Evolutionary conservation across 2,329 filamentous ascomycete species (phyloP).

Genomic region (Neopestalotiopsis rosae): DNA sequence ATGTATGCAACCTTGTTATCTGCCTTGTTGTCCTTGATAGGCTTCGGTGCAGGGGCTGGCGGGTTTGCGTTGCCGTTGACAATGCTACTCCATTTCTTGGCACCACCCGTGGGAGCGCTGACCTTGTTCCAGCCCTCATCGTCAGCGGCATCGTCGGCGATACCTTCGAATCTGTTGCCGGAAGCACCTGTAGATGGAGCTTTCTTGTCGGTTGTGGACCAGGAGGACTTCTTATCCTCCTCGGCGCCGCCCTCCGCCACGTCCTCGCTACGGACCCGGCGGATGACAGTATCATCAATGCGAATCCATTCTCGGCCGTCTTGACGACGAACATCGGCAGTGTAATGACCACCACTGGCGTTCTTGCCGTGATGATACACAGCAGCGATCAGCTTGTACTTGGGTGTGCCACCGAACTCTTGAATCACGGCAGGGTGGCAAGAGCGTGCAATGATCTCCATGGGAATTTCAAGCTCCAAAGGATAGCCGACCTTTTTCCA

Average conservation of each 20-base stretch:
- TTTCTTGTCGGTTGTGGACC: conserved; percentile 69
- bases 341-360: conserved; percentile 95
- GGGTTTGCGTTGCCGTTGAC: conserved; percentile 68
- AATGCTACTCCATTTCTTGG: conserved; percentile 75
- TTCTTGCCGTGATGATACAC: conserved; percentile 99
- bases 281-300: conserved; percentile 90
- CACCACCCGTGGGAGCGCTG: conserved; percentile 62
- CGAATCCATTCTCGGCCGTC: conserved; percentile 97
- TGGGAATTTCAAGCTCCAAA: conserved; percentile 90
- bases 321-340: conserved; percentile 93
- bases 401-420: conserved; percentile 73
- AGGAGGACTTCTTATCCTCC: conserved; percentile 72
- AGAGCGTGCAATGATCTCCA: conserved; percentile 82
- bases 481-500: conserved; percentile 99
- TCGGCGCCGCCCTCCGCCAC: conserved; percentile 86
- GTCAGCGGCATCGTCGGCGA: conserved; percentile 68
- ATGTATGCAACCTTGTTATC: conserved; percentile 98
- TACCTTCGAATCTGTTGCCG: conserved; percentile 77
- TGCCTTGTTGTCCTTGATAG: conserved; percentile 70
- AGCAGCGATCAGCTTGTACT: conserved; percentile 85
- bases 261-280: conserved; percentile 83
- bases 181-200: conserved; percentile 45
- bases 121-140: conserved; percentile 88
- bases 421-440: conserved; percentile 70
- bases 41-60: conserved; percentile 56